These are phyloP conservation scores for Bolboschoenus planiculmis DNA, from an alignment of 176 grass and related monocot genomes.

Conservation along the genomic window DNA sequence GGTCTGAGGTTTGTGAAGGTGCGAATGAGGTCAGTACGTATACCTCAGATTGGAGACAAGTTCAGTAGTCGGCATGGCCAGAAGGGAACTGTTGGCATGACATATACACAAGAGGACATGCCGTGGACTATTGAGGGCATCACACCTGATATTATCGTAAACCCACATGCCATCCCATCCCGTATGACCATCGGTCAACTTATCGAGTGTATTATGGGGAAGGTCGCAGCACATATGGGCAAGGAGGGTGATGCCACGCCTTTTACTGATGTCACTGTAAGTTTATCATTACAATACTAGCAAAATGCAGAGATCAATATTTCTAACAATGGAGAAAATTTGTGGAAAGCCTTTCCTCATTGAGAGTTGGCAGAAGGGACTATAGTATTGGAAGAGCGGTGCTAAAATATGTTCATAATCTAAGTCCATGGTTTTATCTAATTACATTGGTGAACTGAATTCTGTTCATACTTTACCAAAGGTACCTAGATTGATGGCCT, in stretches of 20 bases:
- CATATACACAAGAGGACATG: slow-evolving; percentile 98
- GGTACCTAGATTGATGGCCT: not conserved
- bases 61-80: slow-evolving; percentile 98
- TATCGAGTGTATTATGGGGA: slow-evolving; percentile 98
- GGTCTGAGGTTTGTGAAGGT: slow-evolving; percentile 97
- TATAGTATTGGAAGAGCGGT: not conserved
- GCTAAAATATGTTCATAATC: not conserved
- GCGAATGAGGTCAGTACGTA: slow-evolving; percentile 89
- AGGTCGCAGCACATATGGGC: slow-evolving; percentile 97
- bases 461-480: not conserved
- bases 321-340: not conserved
- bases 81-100: slow-evolving; percentile 99
- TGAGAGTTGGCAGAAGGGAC: not conserved
- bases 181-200: slow-evolving; percentile 99
- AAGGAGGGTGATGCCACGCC: slow-evolving; percentile 94
- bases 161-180: slow-evolving; percentile 95
- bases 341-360: not conserved
- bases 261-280: slow-evolving; percentile 99
- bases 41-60: slow-evolving; percentile 98
- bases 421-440: not conserved
- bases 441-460: not conserved
- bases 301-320: not conserved
- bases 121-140: slow-evolving; percentile 99
- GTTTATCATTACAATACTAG: slow-evolving; percentile 19
- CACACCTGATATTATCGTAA: slow-evolving; percentile 97